Conservation (phyloP, 768 basidiomycete genomes). For the Termitomyces sp. region DNA sequence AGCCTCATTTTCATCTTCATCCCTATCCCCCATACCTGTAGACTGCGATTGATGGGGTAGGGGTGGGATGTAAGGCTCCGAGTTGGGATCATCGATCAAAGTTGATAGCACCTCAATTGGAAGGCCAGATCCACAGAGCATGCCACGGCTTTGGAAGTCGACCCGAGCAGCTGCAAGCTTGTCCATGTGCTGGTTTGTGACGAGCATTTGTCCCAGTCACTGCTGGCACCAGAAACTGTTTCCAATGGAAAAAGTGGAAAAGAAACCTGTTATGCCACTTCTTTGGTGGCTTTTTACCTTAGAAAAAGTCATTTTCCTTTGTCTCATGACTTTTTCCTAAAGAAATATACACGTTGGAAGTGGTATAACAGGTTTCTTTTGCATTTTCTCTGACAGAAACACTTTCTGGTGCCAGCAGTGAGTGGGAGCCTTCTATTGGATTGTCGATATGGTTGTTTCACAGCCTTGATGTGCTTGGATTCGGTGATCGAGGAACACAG, state of each 20-base stretch:
- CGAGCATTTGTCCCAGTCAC: conserved; percentile 20
- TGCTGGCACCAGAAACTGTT: no score
- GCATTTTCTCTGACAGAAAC: no score
- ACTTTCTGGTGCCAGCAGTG: no score
- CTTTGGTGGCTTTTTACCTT: no score
- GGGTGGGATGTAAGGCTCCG: not conserved
- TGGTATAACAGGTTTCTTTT: no score
- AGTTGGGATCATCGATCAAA: not conserved
- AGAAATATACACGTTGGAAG: no score
- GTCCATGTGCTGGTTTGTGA: conserved; percentile 1
- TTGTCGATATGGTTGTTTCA: not conserved
- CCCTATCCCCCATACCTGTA: not conserved
- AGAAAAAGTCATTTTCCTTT: no score
- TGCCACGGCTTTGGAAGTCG: not conserved
- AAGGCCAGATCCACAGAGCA: not conserved
- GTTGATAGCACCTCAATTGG: not conserved
- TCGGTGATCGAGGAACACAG: conserved; percentile 10
- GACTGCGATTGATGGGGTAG: not conserved
- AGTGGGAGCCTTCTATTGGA: conserved; percentile 11
- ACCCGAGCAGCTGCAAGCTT: conserved; percentile 9
- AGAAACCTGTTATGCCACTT: no score
- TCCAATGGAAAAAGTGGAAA: no score
- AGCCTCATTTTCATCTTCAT: conserved; percentile 1
- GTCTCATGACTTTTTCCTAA: no score
- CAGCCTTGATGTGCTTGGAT: no score